Evolutionary conservation across 139 green algal genomes (phyloP).

Genomic region (Spirogloea muscicola): DNA sequence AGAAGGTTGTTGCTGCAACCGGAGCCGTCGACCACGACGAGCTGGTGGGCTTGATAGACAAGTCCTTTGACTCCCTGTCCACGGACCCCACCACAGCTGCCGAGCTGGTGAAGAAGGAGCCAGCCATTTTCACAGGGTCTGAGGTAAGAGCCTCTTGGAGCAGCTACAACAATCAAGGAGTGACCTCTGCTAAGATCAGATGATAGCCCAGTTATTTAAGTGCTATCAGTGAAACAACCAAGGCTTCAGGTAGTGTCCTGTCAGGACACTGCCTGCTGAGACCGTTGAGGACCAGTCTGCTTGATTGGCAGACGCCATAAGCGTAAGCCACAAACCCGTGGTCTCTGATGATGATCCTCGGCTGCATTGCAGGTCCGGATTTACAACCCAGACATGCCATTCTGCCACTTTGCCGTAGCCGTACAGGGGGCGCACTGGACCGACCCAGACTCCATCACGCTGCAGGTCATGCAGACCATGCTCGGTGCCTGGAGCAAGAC

Average conservation of each 20-base stretch:
- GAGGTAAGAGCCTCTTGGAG: slow-evolving; percentile 56
- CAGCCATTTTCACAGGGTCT: slow-evolving; percentile 87
- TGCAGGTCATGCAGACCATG: slow-evolving; percentile 96
- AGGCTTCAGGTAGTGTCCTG: neutral
- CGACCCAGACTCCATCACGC: slow-evolving; percentile 89
- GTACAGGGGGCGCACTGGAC: slow-evolving; percentile 83
- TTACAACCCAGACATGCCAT: slow-evolving; percentile 78
- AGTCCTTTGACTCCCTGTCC: slow-evolving; percentile 65
- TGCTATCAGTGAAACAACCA: neutral
- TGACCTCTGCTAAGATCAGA: neutral
- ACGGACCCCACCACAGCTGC: slow-evolving; percentile 43
- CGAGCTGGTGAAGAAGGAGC: slow-evolving; percentile 67
- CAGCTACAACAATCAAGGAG: neutral
- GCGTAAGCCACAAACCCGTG: no score
- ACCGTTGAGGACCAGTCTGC: neutral
- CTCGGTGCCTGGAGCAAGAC: slow-evolving; percentile 59
- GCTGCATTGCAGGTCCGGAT: slow-evolving; percentile 65
- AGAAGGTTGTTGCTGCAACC: slow-evolving; percentile 74
- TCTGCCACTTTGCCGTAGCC: slow-evolving; percentile 83
- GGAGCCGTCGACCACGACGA: slow-evolving; percentile 90
- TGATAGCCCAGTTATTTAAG: neutral
- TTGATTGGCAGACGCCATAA: no score
- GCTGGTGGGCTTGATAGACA: slow-evolving; percentile 77
- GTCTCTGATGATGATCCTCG: neutral
- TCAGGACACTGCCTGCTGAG: neutral